Conservation (phyloP, 768 basidiomycete genomes). For the Erythrobasidium yunnanense region DNA sequence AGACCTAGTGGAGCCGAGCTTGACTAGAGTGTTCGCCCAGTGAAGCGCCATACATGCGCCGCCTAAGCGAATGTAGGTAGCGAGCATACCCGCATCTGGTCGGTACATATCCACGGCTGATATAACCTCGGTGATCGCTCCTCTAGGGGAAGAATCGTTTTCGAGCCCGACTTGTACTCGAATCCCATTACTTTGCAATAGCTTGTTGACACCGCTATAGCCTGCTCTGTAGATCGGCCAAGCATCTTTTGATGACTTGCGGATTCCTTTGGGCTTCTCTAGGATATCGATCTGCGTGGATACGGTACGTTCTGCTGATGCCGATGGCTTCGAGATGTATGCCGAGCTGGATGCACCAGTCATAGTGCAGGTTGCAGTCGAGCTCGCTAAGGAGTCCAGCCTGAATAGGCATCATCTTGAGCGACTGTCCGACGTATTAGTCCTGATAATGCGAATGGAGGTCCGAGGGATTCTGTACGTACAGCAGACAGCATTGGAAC, state of each 20-base stretch:
- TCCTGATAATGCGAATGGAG: neutral
- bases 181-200: neutral
- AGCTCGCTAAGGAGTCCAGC: neutral
- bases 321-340: neutral
- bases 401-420: neutral
- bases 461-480: neutral
- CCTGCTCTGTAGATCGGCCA: neutral
- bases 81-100: no score
- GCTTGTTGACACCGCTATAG: neutral
- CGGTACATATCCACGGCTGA: no score
- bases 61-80: no score
- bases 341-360: neutral
- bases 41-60: no score
- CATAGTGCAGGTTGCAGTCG: neutral
- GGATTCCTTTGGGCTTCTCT: no score
- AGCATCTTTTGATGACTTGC: no score
- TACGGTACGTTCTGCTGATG: neutral
- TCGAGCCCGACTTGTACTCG: neutral
- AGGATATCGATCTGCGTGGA: neutral
- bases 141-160: neutral
- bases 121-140: neutral
- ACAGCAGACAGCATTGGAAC: neutral
- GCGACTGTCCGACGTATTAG: neutral
- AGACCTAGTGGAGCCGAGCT: neutral
- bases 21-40: no score